Evolutionary conservation across 257 asterid genomes (phyloP).

Genomic region (Leptodermis oblonga): DNA sequence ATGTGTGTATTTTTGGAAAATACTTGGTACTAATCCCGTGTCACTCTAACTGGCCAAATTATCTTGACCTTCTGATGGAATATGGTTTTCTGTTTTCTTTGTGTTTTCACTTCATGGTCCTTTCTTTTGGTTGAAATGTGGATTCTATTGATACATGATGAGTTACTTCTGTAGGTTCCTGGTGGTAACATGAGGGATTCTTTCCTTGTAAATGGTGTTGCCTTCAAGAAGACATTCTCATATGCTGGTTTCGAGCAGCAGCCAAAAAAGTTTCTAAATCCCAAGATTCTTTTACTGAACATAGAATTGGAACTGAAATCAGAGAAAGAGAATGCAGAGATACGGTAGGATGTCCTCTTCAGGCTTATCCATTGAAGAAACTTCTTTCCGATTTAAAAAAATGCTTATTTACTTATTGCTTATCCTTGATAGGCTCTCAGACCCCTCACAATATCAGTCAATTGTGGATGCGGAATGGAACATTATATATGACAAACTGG

Average conservation of each 20-base stretch:
- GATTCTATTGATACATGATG: neutral
- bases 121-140: neutral
- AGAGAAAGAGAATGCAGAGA: constrained; percentile 98
- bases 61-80: neutral
- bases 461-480: constrained; percentile 98
- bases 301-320: constrained; percentile 94
- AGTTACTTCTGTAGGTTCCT: constrained; percentile 63
- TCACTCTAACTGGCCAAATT: neutral
- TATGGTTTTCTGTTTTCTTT: neutral
- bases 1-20: neutral
- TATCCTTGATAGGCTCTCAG: constrained; percentile 56
- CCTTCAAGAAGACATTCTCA: constrained; percentile 97
- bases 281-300: constrained; percentile 80
- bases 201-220: constrained; percentile 94
- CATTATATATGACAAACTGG: constrained; percentile 85
- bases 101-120: neutral
- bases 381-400: neutral
- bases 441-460: constrained; percentile 87
- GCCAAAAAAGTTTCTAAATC: constrained; percentile 75
- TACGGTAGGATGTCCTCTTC: constrained; percentile 47
- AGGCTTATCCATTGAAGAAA: neutral
- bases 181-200: constrained; percentile 99
- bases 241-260: constrained; percentile 99
- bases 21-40: neutral
- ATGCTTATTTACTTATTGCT: constrained; percentile 16